Percentiles rank a stretch among this genome's conserved stretches.
These are phyloP conservation scores for Dentipellis sp. DNA, from an alignment of 768 basidiomycete species.

Conservation along the genomic window DNA sequence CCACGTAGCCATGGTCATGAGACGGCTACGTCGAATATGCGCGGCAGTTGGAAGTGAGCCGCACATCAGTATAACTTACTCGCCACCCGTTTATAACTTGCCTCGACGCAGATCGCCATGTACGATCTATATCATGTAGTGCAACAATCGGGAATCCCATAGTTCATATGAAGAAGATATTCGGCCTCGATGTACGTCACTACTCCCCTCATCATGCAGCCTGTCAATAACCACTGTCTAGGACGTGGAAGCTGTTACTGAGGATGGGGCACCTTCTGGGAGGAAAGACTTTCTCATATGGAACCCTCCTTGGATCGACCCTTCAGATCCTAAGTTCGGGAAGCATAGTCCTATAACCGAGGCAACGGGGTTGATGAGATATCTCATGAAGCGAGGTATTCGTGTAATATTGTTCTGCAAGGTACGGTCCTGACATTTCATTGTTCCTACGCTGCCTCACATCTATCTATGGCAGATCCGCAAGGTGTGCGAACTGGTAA, in stretches of 20 bases:
- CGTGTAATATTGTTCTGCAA: slow-evolving; percentile 87
- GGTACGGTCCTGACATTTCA: slow-evolving; percentile 26
- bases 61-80: not conserved
- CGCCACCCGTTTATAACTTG: not conserved
- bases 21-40: slow-evolving; percentile 68
- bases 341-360: slow-evolving; percentile 49
- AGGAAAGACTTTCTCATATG: slow-evolving; percentile 75
- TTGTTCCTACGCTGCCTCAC: not conserved
- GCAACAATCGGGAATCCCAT: slow-evolving; percentile 77
- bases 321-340: slow-evolving; percentile 46
- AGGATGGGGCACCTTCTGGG: slow-evolving; percentile 80
- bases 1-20: slow-evolving; percentile 73
- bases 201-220: not conserved
- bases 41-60: slow-evolving; percentile 67
- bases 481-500: slow-evolving; percentile 73
- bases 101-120: slow-evolving; percentile 34
- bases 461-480: slow-evolving; percentile 42
- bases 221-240: slow-evolving; percentile 12
- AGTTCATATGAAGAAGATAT: slow-evolving; percentile 68
- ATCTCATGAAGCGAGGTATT: slow-evolving; percentile 73
- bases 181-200: slow-evolving; percentile 43
- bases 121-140: slow-evolving; percentile 76
- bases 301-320: slow-evolving; percentile 42
- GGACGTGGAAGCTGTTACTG: slow-evolving; percentile 58
- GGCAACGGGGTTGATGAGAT: slow-evolving; percentile 64